Evolutionary conservation across 768 basidiomycete genomes (phyloP), one percentile per base, ranked within the genome.

Genomic region (Sutorius australiensis): DNA sequence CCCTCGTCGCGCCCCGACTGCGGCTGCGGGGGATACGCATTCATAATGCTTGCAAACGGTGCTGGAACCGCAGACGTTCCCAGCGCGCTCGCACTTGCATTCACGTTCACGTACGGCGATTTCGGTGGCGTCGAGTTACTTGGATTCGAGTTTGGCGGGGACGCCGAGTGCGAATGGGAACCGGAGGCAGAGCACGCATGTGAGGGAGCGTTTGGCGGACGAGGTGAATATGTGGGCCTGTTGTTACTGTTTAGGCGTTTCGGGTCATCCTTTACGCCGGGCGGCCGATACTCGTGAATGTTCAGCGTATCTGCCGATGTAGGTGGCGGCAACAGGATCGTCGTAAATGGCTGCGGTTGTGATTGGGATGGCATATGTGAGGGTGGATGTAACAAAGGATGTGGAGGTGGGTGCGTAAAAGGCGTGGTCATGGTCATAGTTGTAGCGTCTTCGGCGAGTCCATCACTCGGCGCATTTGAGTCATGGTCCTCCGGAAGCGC

Each of bases 41-140:
- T 80, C 83, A 87, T 82, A 57, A 87, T 84, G 53, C 78, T 82
- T 33, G 83, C 86, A 63, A 86, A 80, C 49, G 82, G 78, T 19
- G 82, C 72, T 2, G 81, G 77, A 10, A 78, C 71, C 0, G 73
- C 59, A 17, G 66, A 68, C 24, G 67, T 51, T 46, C 59, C 53
- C 3, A 58, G 49, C 33, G 50, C 30, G 32, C 50, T 63, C 27
- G 13, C 45, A 33, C 24, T 24, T 24, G 24, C 24, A 4, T 24
- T 24, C 24, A 24, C 24, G 4, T 24, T 24, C 24, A 24, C 24
- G 42, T 70, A 63, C 9, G 56, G 54, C 7, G 53, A 46, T 37
- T 71, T 24, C 2, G 55, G 71, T 48, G 66, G 62, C 17, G 64
- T 50, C 14, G 61, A 48, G 46, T 48, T 47, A 19, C 54, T 48